phyloP scores from a whole-genome alignment of 2,329 filamentous ascomycete genomes.

The Colletotrichum lindemuthianum region DNA sequence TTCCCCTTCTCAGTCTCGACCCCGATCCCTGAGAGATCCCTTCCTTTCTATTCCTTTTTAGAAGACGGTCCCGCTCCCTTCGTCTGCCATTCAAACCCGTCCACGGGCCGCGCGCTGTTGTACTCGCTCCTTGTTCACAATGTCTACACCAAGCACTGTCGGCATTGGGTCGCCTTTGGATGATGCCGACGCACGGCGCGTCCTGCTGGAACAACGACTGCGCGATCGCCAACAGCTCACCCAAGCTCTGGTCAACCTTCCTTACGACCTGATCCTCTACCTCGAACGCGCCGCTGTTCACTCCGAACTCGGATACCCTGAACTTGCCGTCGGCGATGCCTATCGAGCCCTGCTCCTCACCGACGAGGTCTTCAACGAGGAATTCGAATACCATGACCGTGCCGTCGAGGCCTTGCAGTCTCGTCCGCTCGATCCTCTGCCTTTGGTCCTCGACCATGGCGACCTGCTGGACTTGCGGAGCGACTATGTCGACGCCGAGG shows the following conservation, averaged over 20 bases:
- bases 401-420: slow-evolving; percentile 64
- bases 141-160: slow-evolving; percentile 28
- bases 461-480: slow-evolving; percentile 44
- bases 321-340: slow-evolving; percentile 88
- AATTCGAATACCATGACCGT: slow-evolving; percentile 83
- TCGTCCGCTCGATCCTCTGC: slow-evolving; percentile 48
- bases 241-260: slow-evolving; percentile 58
- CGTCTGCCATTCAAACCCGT: background rate
- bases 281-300: slow-evolving; percentile 78
- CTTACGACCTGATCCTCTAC: slow-evolving; percentile 73
- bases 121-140: slow-evolving; percentile 20
- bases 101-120: slow-evolving; percentile 3
- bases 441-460: slow-evolving; percentile 58
- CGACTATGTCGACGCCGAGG: slow-evolving; percentile 46
- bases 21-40: slow-evolving; percentile 14
- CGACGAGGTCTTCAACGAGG: slow-evolving; percentile 82
- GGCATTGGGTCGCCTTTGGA: slow-evolving; percentile 27
- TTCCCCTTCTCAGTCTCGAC: slow-evolving; percentile 10
- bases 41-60: slow-evolving; percentile 13
- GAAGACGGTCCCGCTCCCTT: slow-evolving; percentile 5
- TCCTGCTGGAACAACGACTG: slow-evolving; percentile 55
- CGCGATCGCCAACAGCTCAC: slow-evolving; percentile 67
- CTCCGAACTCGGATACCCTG: slow-evolving; percentile 82
- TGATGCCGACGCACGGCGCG: slow-evolving; percentile 12
- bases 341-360: slow-evolving; percentile 89